Evolutionary conservation across 1,284 basidiomycete species (phyloP).

Genomic region (Fomes fomentarius): DNA sequence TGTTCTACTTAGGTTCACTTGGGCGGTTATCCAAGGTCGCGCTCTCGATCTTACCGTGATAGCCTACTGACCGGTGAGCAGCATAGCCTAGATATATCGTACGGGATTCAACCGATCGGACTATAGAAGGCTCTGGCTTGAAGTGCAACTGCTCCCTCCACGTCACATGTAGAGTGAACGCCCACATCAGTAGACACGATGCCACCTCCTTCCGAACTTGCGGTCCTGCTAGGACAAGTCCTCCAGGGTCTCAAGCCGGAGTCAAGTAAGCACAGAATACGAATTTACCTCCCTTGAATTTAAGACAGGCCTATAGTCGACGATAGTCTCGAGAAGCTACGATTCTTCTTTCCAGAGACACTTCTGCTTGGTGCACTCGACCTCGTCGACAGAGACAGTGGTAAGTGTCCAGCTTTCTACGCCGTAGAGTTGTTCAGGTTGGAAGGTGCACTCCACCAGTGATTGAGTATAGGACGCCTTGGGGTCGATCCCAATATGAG

Average conservation of each 20-base stretch:
- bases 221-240: neutral
- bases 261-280: conserved; percentile 10
- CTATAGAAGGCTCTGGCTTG: too few species aligned
- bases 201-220: neutral
- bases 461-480: conserved; percentile 59
- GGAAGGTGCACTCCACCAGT: too few species aligned
- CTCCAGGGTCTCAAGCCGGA: conserved; percentile 4
- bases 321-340: conserved; percentile 55
- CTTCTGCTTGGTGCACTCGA: conserved; percentile 72
- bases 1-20: neutral
- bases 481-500: conserved; percentile 62
- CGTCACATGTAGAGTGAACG: too few species aligned
- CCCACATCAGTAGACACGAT: neutral
- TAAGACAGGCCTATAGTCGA: too few species aligned
- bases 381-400: conserved; percentile 65
- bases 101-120: too few species aligned
- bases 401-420: conserved; percentile 40
- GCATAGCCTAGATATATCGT: too few species aligned
- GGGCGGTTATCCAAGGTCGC: neutral
- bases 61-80: too few species aligned
- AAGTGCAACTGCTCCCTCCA: too few species aligned
- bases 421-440: neutral
- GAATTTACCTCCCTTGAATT: too few species aligned
- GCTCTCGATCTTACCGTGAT: too few species aligned
- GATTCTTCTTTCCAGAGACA: conserved; percentile 60